Evolutionary conservation across 495 filamentous ascomycete species (phyloP).

Genomic region (Tuber borchii): DNA sequence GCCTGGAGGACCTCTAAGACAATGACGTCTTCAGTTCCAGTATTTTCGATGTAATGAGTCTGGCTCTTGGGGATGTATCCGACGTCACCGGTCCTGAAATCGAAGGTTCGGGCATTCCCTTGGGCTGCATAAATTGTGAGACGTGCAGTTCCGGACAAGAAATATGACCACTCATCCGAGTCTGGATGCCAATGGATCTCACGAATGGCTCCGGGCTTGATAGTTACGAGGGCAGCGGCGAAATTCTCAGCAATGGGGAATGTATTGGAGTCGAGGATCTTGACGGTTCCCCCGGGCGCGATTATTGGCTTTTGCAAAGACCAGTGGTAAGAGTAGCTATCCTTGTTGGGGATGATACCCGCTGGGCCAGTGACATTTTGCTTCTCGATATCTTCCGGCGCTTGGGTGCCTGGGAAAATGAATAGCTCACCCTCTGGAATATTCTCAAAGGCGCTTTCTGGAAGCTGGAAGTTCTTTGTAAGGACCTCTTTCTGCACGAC

Average conservation of each 20-base stretch:
- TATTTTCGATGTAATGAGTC: slow-evolving; percentile 71
- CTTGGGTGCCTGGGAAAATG: slow-evolving; percentile 62
- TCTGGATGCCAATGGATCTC: slow-evolving; percentile 76
- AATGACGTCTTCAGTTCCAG: slow-evolving; percentile 59
- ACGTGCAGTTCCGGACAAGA: slow-evolving; percentile 60
- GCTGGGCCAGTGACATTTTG: slow-evolving; percentile 58
- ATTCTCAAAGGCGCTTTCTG: slow-evolving; percentile 52
- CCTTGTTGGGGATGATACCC: slow-evolving; percentile 50
- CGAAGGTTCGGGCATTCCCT: slow-evolving; percentile 58
- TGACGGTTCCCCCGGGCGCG: slow-evolving; percentile 59
- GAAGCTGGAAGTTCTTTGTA: slow-evolving; percentile 56
- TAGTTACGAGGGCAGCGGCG: slow-evolving; percentile 57
- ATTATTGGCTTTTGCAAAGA: slow-evolving; percentile 55
- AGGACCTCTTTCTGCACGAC: slow-evolving; percentile 50
- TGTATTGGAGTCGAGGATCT: slow-evolving; percentile 58
- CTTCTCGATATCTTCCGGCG: slow-evolving; percentile 54
- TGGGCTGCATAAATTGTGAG: slow-evolving; percentile 61
- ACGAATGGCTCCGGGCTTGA: slow-evolving; percentile 65
- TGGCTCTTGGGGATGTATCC: slow-evolving; percentile 60
- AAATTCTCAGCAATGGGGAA: slow-evolving; percentile 59
- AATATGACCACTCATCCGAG: slow-evolving; percentile 72
- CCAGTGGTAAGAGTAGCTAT: slow-evolving; percentile 62
- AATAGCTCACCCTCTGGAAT: slow-evolving; percentile 57
- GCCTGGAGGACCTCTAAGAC: slow-evolving; percentile 67
- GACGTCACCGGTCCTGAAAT: slow-evolving; percentile 67